Conservation (phyloP, 352 stramenopile species). For the Phytophthora cactorum region DNA sequence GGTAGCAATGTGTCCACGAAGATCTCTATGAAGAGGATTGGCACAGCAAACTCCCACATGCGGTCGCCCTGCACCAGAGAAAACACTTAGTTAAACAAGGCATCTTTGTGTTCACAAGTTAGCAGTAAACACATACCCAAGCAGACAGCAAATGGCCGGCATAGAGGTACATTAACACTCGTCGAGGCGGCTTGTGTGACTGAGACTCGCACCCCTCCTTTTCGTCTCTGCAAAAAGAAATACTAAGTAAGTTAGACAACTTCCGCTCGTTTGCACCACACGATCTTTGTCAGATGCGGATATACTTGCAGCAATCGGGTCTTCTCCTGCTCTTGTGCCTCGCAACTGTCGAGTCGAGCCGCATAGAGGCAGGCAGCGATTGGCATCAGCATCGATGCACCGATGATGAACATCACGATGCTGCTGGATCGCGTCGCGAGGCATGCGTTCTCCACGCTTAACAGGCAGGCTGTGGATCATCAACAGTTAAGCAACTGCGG, state of each 20-base stretch:
- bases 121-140: constrained; percentile 52
- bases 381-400: constrained; percentile 54
- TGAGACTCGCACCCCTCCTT: constrained; percentile 3
- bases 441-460: constrained; percentile 45
- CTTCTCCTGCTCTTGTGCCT: constrained; percentile 29
- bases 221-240: constrained; percentile 21
- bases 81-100: not conserved
- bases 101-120: not conserved
- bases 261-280: not conserved
- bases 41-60: constrained; percentile 86
- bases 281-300: not conserved
- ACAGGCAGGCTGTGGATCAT: constrained; percentile 41
- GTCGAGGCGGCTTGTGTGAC: constrained; percentile 25
- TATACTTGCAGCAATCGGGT: constrained; percentile 48
- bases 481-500: not conserved
- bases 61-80: constrained; percentile 56
- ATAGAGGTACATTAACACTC: constrained; percentile 75
- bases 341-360: constrained; percentile 40
- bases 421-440: constrained; percentile 53
- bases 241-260: not conserved
- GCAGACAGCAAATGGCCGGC: constrained; percentile 78
- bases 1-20: constrained; percentile 84
- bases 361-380: constrained; percentile 49
- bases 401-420: constrained; percentile 71
- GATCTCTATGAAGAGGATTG: constrained; percentile 88